Percentiles rank a stretch among this genome's conserved stretches.
Conservation (phyloP, 352 stramenopile genomes). For the Pythium scleroteichum region DNA sequence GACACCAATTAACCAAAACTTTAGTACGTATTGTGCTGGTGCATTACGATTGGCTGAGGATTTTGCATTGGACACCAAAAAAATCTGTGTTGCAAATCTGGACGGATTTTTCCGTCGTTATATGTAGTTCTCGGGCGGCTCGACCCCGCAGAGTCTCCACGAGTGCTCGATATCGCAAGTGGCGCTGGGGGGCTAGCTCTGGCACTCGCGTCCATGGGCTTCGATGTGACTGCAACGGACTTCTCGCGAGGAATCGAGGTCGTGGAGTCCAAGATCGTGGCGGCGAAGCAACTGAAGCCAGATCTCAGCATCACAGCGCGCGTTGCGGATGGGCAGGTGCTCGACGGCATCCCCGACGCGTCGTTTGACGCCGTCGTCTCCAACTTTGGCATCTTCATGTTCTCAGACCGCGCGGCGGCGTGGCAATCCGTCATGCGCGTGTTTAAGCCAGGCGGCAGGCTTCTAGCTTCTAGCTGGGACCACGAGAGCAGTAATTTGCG, state of each 20-base stretch:
- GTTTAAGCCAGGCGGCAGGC: slow-evolving; percentile 14
- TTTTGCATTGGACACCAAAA: too few species aligned
- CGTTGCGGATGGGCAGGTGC: slow-evolving; percentile 21
- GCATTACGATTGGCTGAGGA: too few species aligned
- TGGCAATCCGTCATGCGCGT: slow-evolving; percentile 22
- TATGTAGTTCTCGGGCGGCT: too few species aligned
- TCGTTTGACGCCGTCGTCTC: slow-evolving; percentile 26
- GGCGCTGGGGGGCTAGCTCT: slow-evolving; percentile 15
- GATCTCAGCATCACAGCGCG: not conserved
- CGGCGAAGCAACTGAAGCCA: not conserved
- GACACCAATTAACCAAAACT: too few species aligned
- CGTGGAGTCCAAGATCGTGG: slow-evolving; percentile 11
- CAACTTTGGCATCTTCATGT: slow-evolving; percentile 25
- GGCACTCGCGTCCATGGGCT: slow-evolving; percentile 10
- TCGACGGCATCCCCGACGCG: slow-evolving; percentile 14
- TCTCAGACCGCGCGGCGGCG: slow-evolving; percentile 16
- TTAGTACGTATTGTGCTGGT: too few species aligned
- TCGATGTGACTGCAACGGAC: slow-evolving; percentile 21
- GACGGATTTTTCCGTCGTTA: too few species aligned
- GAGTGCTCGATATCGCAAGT: slow-evolving; percentile 19
- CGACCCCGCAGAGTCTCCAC: too few species aligned
- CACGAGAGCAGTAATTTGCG: not conserved
- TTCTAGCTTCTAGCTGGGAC: slow-evolving; percentile 18
- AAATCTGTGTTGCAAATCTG: too few species aligned
- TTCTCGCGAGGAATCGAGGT: slow-evolving; percentile 15